Base-by-base conservation (phyloP, 805 yeast genomes). In the Candida namnaoensis region DNA sequence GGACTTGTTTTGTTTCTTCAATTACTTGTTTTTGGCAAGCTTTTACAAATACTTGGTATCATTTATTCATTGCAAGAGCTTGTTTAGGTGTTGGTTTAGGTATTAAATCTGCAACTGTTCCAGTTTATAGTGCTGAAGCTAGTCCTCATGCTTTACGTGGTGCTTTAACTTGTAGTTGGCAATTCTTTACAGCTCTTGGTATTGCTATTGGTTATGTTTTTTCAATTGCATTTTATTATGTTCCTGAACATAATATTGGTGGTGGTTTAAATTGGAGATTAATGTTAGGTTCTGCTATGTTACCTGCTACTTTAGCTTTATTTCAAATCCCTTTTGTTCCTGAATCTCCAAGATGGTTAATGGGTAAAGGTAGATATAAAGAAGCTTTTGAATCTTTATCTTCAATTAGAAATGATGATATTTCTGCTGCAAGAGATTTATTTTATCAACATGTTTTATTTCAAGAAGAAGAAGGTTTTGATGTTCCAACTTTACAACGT, bases 331-430 rank as follows among this genome's bases (percentile, higher is more conserved):
- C 79, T 32, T 78, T 74, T 54, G 79, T 81, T 45, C 87, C 88
- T 7, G 88, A 81, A 54, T 78, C 85, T 4, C 88, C 88, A 35
- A 70, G 86, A 61, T 81, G 88, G 88, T 66, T 80, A 45, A 78
- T 81, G 83, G 86, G 84, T 61, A 78, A 78, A 56, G 78, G 68
- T 5, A 68, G 82, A 50, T 83, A 78, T 51, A 32, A 12, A 6
- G 86, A 79, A 1, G 82, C 85, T 3, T 80, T 61, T 53, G 67
- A 66, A 0, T 66, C 84, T 0, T 69, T 78, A 43, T 48, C 52
- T 19, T 56, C 61, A 27, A 71, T 81, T 52, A 65, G 88, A 52
- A 63, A 60, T 40, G 68, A 67, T 37, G 70, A 65, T 34, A 66
- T 81, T 30, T 70, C 74, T 42, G 87, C 88, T 25, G 86, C 87